phyloP scores from a whole-genome alignment of 768 basidiomycete genomes.

The Rubroboletus satanas region DNA sequence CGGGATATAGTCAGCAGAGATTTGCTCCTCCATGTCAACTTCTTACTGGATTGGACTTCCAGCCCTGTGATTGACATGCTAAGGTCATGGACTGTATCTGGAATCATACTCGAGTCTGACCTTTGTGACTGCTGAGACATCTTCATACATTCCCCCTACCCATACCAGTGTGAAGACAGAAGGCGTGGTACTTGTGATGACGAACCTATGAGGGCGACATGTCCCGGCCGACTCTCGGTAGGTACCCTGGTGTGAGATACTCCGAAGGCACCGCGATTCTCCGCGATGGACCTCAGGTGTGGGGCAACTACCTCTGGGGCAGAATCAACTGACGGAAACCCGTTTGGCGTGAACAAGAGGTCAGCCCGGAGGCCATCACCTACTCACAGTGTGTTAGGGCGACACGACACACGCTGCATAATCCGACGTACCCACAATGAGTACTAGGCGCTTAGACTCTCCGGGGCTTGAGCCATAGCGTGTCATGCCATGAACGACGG shows the following conservation, averaged over 20 bases:
- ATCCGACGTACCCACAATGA: slow-evolving; percentile 63
- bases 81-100: slow-evolving; percentile 3
- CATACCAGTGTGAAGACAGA: slow-evolving; percentile 3
- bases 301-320: slow-evolving; percentile 67
- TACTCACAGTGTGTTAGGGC: slow-evolving; percentile 24
- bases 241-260: slow-evolving; percentile 84
- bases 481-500: slow-evolving; percentile 76
- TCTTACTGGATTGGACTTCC: slow-evolving; percentile 78
- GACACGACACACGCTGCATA: not conserved
- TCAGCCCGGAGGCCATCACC: slow-evolving; percentile 86
- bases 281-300: slow-evolving; percentile 62
- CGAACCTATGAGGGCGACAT: slow-evolving; percentile 81
- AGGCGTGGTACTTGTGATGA: not conserved
- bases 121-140: slow-evolving; percentile 84
- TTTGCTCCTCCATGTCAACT: not conserved
- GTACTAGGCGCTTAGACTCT: slow-evolving; percentile 68
- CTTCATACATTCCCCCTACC: slow-evolving; percentile 88
- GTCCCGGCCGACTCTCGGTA: slow-evolving; percentile 84
- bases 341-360: slow-evolving; percentile 61
- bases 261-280: slow-evolving; percentile 71
- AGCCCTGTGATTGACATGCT: slow-evolving; percentile 47
- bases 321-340: slow-evolving; percentile 49
- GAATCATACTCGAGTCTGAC: slow-evolving; percentile 33
- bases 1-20: not conserved
- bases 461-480: slow-evolving; percentile 44